Evolutionary conservation across 352 stramenopile genomes (phyloP).

Genomic region (Blastocystis sp.): DNA sequence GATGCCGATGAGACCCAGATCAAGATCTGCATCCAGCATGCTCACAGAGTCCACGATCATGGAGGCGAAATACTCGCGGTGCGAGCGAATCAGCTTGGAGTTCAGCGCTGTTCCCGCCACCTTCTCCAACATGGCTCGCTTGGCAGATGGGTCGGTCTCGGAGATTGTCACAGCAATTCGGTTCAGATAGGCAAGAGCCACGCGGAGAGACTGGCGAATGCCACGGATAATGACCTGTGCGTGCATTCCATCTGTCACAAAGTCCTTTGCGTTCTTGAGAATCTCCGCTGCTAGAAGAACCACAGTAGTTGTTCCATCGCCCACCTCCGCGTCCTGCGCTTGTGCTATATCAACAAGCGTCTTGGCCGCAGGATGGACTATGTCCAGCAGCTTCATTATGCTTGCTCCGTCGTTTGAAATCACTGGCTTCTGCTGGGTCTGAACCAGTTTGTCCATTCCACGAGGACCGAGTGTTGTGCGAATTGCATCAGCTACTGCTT

Average conservation of each 20-base stretch:
- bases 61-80: conserved; percentile 93
- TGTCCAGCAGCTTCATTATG: conserved; percentile 95
- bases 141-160: conserved; percentile 70
- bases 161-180: conserved; percentile 76
- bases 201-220: conserved; percentile 74
- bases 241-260: conserved; percentile 94
- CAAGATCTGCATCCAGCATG: conserved; percentile 76
- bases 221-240: conserved; percentile 81
- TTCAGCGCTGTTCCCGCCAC: conserved; percentile 91
- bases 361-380: conserved; percentile 94
- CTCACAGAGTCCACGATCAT: conserved; percentile 94
- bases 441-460: conserved; percentile 98
- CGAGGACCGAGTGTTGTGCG: conserved; percentile 90
- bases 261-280: conserved; percentile 89
- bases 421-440: conserved; percentile 78
- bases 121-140: conserved; percentile 76
- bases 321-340: conserved; percentile 79
- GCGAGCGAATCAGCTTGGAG: conserved; percentile 91
- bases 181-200: conserved; percentile 77
- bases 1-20: conserved; percentile 82
- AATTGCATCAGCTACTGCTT: conserved; percentile 91
- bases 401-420: conserved; percentile 98
- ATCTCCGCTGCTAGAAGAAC: conserved; percentile 92
- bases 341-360: conserved; percentile 94
- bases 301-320: conserved; percentile 90